A percentile compares a stretch with the other conserved stretches of the same genome.
Evolutionary conservation across 1,284 basidiomycete genomes (phyloP).

Genomic region (Grifola frondosa): DNA sequence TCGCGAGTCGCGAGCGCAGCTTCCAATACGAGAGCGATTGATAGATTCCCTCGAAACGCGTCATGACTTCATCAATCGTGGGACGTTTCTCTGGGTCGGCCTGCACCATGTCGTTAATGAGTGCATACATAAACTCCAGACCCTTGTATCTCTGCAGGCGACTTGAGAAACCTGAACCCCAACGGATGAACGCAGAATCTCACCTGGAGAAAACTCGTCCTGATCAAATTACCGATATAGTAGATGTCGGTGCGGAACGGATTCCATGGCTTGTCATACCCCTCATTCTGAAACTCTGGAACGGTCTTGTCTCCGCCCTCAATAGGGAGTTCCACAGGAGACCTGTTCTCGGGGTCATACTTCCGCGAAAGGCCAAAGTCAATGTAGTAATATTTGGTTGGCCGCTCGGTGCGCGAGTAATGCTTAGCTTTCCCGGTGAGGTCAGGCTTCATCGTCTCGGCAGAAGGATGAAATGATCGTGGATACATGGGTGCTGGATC

Average conservation of each 20-base stretch:
- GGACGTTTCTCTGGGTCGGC: conserved; percentile 13
- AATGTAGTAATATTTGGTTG: conserved; percentile 31
- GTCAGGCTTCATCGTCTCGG: conserved; percentile 12
- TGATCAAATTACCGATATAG: conserved; percentile 23
- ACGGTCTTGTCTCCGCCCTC: conserved; percentile 9
- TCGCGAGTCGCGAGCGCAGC: conserved; percentile 5
- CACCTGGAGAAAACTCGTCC: conserved; percentile 20
- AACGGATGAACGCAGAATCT: neutral
- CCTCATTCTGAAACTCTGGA: conserved; percentile 3
- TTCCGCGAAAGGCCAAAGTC: conserved; percentile 37
- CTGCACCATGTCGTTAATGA: conserved; percentile 15
- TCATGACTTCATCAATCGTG: conserved; percentile 13
- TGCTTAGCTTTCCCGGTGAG: conserved; percentile 22
- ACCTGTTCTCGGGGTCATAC: neutral
- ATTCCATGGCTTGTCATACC: neutral
- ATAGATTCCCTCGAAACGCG: conserved; percentile 7
- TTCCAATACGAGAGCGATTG: conserved; percentile 1
- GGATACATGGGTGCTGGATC: conserved; percentile 29
- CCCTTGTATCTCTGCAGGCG: conserved; percentile 1
- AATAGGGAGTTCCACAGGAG: conserved; percentile 3
- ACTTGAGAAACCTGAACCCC: neutral
- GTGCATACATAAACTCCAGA: conserved; percentile 11
- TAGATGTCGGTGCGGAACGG: conserved; percentile 25
- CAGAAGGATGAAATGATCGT: conserved; percentile 25
- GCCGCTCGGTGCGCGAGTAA: conserved; percentile 26